Conservation (phyloP, 2,329 filamentous ascomycete genomes). For the Nothophoma quercina region DNA sequence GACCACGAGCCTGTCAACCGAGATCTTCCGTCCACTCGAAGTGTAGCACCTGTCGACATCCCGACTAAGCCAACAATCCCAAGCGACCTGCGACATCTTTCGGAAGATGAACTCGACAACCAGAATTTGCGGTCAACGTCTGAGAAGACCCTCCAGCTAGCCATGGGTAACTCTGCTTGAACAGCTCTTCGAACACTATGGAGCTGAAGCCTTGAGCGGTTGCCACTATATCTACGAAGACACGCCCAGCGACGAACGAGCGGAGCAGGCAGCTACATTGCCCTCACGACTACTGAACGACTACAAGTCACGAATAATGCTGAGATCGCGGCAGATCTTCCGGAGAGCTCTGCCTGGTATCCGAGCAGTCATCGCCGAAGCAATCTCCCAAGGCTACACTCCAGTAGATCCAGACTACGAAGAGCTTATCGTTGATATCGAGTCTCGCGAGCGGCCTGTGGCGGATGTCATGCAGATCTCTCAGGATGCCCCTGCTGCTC, state of each 20-base stretch:
- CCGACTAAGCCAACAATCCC: neutral
- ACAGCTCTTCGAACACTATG: slow-evolving; percentile 6
- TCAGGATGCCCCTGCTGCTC: neutral
- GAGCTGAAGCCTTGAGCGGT: slow-evolving; percentile 6
- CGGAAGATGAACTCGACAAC: neutral
- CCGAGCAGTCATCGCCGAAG: slow-evolving; percentile 17
- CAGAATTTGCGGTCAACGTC: neutral
- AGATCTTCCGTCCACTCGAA: too few relatives aligned
- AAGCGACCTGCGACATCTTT: neutral
- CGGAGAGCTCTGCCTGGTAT: slow-evolving; percentile 9
- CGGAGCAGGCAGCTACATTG: slow-evolving; percentile 17
- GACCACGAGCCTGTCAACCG: neutral
- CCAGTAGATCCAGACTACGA: slow-evolving; percentile 7
- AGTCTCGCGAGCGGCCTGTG: neutral
- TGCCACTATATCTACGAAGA: neutral
- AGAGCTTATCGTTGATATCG: slow-evolving; percentile 8
- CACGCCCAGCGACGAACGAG: neutral
- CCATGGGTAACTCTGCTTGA: neutral
- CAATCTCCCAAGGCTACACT: slow-evolving; percentile 13
- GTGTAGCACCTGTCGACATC: too few relatives aligned
- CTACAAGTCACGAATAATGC: slow-evolving; percentile 23
- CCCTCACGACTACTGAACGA: slow-evolving; percentile 21
- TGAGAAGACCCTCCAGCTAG: neutral
- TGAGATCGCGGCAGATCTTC: neutral
- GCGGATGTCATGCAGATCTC: neutral